A percentile compares a stretch with the other conserved stretches of the same genome.
These are phyloP conservation scores for Cicer yamashitae DNA, from an alignment of 306 rosid species.

Conservation along the genomic window DNA sequence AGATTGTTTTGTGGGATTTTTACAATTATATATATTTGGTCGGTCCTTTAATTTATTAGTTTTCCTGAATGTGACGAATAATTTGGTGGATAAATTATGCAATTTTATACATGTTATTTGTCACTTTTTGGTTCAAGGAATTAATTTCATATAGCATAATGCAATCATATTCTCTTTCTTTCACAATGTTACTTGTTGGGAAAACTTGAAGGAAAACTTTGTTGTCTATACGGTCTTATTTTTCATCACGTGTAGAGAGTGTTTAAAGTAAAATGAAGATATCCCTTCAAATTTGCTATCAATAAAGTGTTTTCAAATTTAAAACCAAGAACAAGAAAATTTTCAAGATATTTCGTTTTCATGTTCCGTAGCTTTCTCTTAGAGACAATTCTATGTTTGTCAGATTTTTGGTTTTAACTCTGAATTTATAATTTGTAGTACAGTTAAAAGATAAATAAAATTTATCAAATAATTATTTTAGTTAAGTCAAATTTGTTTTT, in stretches of 20 bases:
- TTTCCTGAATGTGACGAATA: constrained; percentile 60
- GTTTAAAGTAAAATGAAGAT: not conserved
- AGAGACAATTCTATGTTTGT: too few relatives aligned
- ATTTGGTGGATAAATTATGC: constrained; percentile 55
- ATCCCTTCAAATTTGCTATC: not conserved
- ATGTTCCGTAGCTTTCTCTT: not conserved
- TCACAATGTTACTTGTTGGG: not conserved
- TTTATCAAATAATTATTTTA: too few relatives aligned
- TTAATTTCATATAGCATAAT: constrained; percentile 40
- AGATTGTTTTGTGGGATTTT: constrained; percentile 68
- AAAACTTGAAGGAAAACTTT: not conserved
- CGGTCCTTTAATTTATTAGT: constrained; percentile 51
- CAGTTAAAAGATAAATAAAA: too few relatives aligned
- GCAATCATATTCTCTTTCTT: constrained; percentile 25
- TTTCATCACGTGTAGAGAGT: not conserved
- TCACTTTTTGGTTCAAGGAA: constrained; percentile 21
- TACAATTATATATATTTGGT: constrained; percentile 50
- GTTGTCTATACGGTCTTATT: not conserved
- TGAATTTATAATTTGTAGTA: too few relatives aligned
- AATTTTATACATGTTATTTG: constrained; percentile 52
- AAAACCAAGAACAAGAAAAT: not conserved
- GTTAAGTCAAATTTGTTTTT: too few relatives aligned
- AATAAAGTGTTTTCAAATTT: not conserved
- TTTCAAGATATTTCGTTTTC: not conserved
- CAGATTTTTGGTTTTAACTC: too few relatives aligned